A percentile compares a stretch with the other conserved stretches of the same genome.
Evolutionary conservation across 1,284 basidiomycete species (phyloP).

Genomic region (Microbotryum saponariae): DNA sequence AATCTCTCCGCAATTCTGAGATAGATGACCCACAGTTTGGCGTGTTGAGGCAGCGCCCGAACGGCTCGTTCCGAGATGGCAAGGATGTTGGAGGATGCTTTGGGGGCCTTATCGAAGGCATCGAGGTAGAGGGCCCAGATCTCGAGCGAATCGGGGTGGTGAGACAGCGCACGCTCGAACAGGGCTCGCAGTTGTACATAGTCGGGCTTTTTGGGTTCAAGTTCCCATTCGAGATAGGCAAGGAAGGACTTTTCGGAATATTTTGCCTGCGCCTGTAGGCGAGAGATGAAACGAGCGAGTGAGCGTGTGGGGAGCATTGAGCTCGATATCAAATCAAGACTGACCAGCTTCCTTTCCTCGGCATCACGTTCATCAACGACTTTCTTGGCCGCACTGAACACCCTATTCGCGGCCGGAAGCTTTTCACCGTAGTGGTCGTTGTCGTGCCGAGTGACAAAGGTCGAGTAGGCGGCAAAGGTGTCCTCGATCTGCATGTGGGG

Average conservation of each 20-base stretch:
- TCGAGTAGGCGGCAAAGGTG: conserved; percentile 74
- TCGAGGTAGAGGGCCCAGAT: conserved; percentile 26
- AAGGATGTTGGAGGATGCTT: conserved; percentile 2
- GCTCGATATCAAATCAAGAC: neutral
- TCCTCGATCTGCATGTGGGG: conserved; percentile 53
- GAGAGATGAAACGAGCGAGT: neutral
- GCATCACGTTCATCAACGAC: conserved; percentile 21
- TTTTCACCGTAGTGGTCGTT: conserved; percentile 64
- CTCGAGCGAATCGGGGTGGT: conserved; percentile 17
- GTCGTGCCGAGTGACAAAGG: conserved; percentile 71
- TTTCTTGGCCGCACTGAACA: conserved; percentile 20
- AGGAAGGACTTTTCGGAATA: conserved; percentile 46
- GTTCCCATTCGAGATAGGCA: conserved; percentile 58
- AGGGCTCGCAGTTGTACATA: conserved; percentile 53
- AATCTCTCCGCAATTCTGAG: conserved; percentile 45
- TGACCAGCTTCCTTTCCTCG: conserved; percentile 29
- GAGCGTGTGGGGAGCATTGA: too few relatives aligned
- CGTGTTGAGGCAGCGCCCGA: conserved; percentile 59
- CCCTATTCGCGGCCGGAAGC: conserved; percentile 65
- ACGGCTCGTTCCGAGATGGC: conserved; percentile 45
- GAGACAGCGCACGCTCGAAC: conserved; percentile 63
- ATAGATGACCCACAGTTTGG: conserved; percentile 64
- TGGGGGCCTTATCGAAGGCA: conserved; percentile 1
- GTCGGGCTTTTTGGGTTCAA: conserved; percentile 56
- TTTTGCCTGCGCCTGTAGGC: conserved; percentile 5